Evolutionary conservation across 257 asterid genomes (phyloP).

Genomic region (Solanum virginianum): DNA sequence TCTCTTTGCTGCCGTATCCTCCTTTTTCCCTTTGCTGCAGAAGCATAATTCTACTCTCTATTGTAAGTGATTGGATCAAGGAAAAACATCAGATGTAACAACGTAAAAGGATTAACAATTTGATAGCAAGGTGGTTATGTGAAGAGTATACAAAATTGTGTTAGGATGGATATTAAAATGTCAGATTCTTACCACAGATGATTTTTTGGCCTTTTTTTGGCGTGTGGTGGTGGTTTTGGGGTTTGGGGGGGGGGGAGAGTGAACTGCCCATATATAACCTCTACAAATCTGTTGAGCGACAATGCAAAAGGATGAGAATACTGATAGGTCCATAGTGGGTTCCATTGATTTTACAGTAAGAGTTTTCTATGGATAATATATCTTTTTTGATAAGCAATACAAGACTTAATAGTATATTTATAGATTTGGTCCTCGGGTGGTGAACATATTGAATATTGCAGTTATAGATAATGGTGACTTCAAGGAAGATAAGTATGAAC

Average conservation of each 20-base stretch:
- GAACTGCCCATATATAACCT: background rate
- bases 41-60: background rate
- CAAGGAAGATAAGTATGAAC: background rate
- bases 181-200: background rate
- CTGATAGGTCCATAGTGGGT: background rate
- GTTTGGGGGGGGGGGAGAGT: background rate
- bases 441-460: background rate
- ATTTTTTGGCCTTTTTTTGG: background rate
- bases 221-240: background rate
- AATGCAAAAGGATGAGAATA: background rate
- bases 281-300: background rate
- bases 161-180: background rate
- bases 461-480: background rate
- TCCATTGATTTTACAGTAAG: background rate
- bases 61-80: background rate
- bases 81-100: background rate
- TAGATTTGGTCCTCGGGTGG: background rate
- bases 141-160: background rate
- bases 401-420: background rate
- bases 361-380: background rate
- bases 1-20: background rate
- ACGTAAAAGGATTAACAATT: background rate
- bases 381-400: background rate
- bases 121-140: background rate
- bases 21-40: background rate